Percentiles rank a stretch among this genome's conserved stretches.
phyloP scores from a whole-genome alignment of 2,329 filamentous ascomycete genomes.

The Aplosporella prunicola region DNA sequence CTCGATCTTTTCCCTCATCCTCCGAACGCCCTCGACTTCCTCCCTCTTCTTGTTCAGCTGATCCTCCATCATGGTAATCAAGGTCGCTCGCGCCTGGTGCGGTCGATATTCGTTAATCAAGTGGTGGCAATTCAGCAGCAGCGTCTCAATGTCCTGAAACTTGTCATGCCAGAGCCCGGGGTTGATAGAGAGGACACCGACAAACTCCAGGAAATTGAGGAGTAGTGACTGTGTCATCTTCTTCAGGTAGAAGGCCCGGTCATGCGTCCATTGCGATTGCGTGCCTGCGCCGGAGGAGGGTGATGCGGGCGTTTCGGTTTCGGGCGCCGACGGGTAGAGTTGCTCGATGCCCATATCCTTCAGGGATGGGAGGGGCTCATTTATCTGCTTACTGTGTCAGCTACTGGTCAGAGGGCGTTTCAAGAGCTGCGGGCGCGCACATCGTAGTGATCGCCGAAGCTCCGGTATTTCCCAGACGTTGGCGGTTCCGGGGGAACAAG shows the following conservation, averaged over 20 bases:
- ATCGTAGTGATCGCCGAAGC: constrained; percentile 48
- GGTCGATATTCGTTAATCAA: constrained; percentile 90
- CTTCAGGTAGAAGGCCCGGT: constrained; percentile 55
- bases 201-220: constrained; percentile 79
- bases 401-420: too few relatives aligned
- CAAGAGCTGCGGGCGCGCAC: neutral
- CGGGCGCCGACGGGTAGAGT: constrained; percentile 47
- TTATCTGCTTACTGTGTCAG: constrained; percentile 27
- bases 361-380: constrained; percentile 56
- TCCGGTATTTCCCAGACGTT: constrained; percentile 56
- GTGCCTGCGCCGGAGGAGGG: constrained; percentile 35
- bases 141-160: constrained; percentile 64
- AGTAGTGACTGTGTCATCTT: constrained; percentile 75
- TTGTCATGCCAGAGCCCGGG: constrained; percentile 59
- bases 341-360: constrained; percentile 62
- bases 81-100: constrained; percentile 80
- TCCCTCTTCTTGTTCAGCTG: constrained; percentile 62
- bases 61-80: constrained; percentile 81
- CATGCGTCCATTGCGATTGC: constrained; percentile 41
- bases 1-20: constrained; percentile 62
- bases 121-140: constrained; percentile 88
- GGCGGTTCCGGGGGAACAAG: constrained; percentile 77
- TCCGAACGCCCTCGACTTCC: constrained; percentile 62
- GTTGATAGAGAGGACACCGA: constrained; percentile 59
- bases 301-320: constrained; percentile 19